Conservation (phyloP, 495 filamentous ascomycete genomes). For the Immersiella caudata region DNA sequence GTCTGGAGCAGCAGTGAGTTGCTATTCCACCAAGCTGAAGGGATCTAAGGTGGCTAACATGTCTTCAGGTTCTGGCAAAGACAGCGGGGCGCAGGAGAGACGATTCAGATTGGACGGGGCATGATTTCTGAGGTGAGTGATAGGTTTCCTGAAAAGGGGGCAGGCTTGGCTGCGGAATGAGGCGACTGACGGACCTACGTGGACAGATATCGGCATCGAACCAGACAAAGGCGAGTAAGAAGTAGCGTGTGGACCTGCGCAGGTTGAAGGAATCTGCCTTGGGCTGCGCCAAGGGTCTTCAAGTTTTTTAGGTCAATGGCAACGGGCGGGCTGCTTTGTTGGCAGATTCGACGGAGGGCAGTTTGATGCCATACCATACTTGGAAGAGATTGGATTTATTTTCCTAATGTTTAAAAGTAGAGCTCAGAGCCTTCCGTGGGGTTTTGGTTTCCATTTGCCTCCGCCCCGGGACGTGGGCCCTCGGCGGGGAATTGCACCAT, state of each 20-base stretch:
- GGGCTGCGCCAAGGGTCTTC: neutral
- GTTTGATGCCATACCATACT: neutral
- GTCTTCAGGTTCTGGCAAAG: constrained; percentile 43
- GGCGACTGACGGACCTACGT: neutral
- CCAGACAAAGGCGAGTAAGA: constrained; percentile 24
- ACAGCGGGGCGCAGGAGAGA: constrained; percentile 22
- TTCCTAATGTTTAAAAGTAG: neutral
- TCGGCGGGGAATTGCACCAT: neutral
- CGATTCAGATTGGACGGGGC: constrained; percentile 24
- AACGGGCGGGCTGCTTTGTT: neutral
- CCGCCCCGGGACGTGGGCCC: too few relatives aligned
- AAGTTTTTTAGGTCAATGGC: neutral
- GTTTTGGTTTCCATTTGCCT: too few relatives aligned
- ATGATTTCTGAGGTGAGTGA: constrained; percentile 26
- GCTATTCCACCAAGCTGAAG: neutral
- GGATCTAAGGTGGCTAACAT: neutral
- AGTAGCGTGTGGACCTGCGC: neutral
- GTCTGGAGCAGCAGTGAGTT: constrained; percentile 57
- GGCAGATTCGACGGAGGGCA: neutral
- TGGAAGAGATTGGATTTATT: neutral
- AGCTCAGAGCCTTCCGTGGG: too few relatives aligned
- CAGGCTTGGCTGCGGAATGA: neutral
- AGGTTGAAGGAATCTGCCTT: neutral
- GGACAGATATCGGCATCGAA: constrained; percentile 23
- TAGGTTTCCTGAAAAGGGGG: too few relatives aligned